A percentile compares a stretch with the other conserved stretches of the same genome.
phyloP scores from a whole-genome alignment of 805 yeast species.

The Saccharomycopsis selenospora region DNA sequence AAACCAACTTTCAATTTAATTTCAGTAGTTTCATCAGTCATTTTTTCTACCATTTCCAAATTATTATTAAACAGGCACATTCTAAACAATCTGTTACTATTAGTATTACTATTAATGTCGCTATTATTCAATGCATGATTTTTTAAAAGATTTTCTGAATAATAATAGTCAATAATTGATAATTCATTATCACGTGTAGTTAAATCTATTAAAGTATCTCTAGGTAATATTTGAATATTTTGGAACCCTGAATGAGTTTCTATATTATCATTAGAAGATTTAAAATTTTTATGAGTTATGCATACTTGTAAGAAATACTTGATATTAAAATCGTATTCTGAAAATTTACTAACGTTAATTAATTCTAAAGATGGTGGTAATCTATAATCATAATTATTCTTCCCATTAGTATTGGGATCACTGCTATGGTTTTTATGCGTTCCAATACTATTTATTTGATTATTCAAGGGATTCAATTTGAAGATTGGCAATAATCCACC shows the following conservation, averaged over 20 bases:
- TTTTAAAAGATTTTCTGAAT: background rate
- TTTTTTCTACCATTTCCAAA: no score
- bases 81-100: background rate
- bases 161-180: background rate
- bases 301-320: conserved; percentile 1
- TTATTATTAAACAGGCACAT: no score
- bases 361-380: background rate
- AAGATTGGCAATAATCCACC: background rate
- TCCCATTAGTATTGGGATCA: no score
- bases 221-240: background rate
- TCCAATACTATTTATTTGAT: background rate
- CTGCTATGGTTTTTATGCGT: no score
- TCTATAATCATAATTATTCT: background rate
- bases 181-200: background rate
- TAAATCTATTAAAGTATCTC: background rate
- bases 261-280: background rate
- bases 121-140: background rate
- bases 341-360: background rate
- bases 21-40: background rate
- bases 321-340: background rate
- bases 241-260: background rate
- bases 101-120: background rate
- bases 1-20: background rate
- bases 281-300: no score
- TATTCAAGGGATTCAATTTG: background rate